Evolutionary conservation across 192 early-diverging fungal genomes (phyloP).

Genomic region (Jimgerdemannia flammicorona): DNA sequence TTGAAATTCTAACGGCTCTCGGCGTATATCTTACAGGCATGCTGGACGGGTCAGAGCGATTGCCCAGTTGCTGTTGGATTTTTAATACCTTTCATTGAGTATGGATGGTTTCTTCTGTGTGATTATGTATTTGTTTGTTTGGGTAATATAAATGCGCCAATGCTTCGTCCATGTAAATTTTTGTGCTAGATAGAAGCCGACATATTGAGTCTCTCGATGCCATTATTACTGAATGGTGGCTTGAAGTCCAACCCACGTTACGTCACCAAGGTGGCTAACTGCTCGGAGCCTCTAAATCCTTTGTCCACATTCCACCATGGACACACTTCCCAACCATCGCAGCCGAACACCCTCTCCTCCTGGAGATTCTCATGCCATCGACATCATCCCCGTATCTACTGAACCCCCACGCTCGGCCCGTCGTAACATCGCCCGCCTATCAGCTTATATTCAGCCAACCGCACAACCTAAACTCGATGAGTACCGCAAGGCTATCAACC

Average conservation of each 20-base stretch:
- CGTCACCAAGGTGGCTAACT: too few relatives aligned
- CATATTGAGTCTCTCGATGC: not conserved
- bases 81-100: too few relatives aligned
- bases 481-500: conserved; percentile 22
- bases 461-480: conserved; percentile 21
- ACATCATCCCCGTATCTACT: not conserved
- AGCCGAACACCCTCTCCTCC: not conserved
- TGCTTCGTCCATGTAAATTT: not conserved
- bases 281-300: not conserved
- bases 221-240: too few relatives aligned
- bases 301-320: not conserved
- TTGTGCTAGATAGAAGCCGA: not conserved
- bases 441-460: not conserved
- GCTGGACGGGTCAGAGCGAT: not conserved
- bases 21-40: not conserved
- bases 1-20: not conserved
- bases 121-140: too few relatives aligned
- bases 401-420: not conserved
- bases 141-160: too few relatives aligned
- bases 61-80: too few relatives aligned
- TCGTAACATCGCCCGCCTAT: not conserved
- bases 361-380: too few relatives aligned
- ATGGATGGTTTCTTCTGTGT: too few relatives aligned
- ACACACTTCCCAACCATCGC: not conserved
- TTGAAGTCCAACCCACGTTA: too few relatives aligned